Base-by-base conservation (phyloP, 1,139 yeast genomes). In the Hemisphaericaspora lyxosophila region DNA sequence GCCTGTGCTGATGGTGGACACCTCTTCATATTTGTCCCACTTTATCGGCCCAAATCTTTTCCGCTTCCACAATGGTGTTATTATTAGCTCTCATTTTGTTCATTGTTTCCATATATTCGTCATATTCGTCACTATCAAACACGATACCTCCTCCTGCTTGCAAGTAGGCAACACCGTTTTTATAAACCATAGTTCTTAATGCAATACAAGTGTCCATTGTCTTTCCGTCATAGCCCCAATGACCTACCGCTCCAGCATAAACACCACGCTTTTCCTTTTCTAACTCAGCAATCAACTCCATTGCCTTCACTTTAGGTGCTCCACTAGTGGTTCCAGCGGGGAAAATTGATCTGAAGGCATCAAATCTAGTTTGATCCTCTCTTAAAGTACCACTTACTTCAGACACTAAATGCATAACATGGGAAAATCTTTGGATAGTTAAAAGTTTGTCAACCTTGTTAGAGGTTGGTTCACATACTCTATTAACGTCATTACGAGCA, bases 141-240 rank as follows among this genome's bases (percentile, higher is more conserved):
- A 92, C 98, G 59, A 92, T 92, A 43, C 98, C 98, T 38, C 98
- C 98, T 49, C 98, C 98, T 2, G 98, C 97, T 69, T 92, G 98
- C 50, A 92, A 73, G 55, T 89, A 92, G 0, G 96, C 97, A 32
- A 78, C 71, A 14, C 94, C 94, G 50, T 90, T 88, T 58, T 92
- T 92, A 55, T 78, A 85, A 29, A 92, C 92, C 97, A 92, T 92
- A 1, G 98, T 92, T 65, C 98, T 78, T 51, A 92, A 71, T 0
- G 98, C 98, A 57, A 92, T 92, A 65, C 98, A 92, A 1, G 97
- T 92, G 57, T 92, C 95, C 97, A 92, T 92, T 19, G 89, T 77
- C 51, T 78, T 80, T 13, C 94, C 88, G 54, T 88, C 96, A 58
- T 89, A 92, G 1, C 96, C 90, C 96, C 97, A 92, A 60, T 86